Evolutionary conservation across 164 flowering plant species (phyloP), one percentile per base, ranked within the genome.

Genomic region (Annona squamosa): DNA sequence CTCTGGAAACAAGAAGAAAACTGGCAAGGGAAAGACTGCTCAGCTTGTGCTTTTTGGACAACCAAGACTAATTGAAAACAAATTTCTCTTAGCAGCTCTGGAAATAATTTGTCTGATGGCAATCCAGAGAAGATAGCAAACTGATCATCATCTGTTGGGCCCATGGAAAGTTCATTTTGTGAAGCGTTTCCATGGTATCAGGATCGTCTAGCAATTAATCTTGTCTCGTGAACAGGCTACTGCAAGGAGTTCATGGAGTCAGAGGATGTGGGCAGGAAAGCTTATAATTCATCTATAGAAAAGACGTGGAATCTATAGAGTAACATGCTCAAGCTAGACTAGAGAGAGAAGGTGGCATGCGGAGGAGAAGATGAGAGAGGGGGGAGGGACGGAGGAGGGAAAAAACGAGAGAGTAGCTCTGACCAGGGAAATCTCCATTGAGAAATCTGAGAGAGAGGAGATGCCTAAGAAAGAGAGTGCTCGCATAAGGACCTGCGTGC

Each of bases 1-100:
- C 76, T 73, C 66, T 46, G 81, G 72, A 63, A 81, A 67, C 63
- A 65, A 76, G 61, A 86, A 85, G 78, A 88, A 86, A 74, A 66
- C 87, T 46, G 45, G 13, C 42, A 85, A 76, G n/a, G 71, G 62
- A 59, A 88, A 87, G 79, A 71, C 78, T 46, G 85, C 87, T 48
- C 88, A 82, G 75, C 91, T 94, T 72, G 43, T 94, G 46, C 97
- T 94, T 70, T 94, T 94, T 80, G 98, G 98, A 67, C 88, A 88
- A 74, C 93, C 94, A 18, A 94, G 92, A 75, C 90, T 87, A 65
- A 86, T 91, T 1, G 97, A 91, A 80, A 91, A 91, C 94, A 90
- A 71, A 82, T 88, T 44, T 85, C 91, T 73, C 74, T 45, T n/a
- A 76, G 82, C 75, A 70, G 74, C 76, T 87, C 37, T 26, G 82